These are phyloP conservation scores for Aspergillus unguis DNA, from an alignment of 2,329 filamentous ascomycete species.

Conservation along the genomic window DNA sequence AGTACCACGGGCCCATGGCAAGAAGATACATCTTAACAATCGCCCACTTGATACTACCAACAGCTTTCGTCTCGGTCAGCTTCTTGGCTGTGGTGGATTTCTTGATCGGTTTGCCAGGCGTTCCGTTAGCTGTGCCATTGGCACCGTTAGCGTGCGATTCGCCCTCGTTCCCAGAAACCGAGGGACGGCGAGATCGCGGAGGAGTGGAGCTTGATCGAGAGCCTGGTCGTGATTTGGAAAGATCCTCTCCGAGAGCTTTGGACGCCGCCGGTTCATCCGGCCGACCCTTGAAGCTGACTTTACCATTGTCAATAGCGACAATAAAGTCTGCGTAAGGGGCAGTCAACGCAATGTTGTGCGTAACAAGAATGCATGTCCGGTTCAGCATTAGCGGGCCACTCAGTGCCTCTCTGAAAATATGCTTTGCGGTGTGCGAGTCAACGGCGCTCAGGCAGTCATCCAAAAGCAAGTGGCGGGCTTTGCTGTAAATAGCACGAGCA, in stretches of 20 bases:
- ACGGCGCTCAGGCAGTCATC: slow-evolving; percentile 96
- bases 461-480: slow-evolving; percentile 82
- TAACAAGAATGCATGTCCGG: slow-evolving; percentile 91
- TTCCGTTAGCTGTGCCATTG: slow-evolving; percentile 42
- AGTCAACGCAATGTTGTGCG: slow-evolving; percentile 89
- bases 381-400: slow-evolving; percentile 82
- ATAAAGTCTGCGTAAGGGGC: slow-evolving; percentile 76
- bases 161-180: slow-evolving; percentile 61
- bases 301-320: slow-evolving; percentile 83
- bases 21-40: slow-evolving; percentile 82
- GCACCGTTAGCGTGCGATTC: slow-evolving; percentile 43
- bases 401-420: slow-evolving; percentile 94
- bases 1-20: slow-evolving; percentile 96
- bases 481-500: slow-evolving; percentile 95
- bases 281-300: slow-evolving; percentile 71
- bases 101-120: slow-evolving; percentile 33
- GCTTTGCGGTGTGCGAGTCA: slow-evolving; percentile 94
- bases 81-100: slow-evolving; percentile 48
- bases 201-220: slow-evolving; percentile 69
- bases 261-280: slow-evolving; percentile 75
- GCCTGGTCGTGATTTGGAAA: slow-evolving; percentile 68
- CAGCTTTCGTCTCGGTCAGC: slow-evolving; percentile 72
- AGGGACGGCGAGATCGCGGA: slow-evolving; percentile 73
- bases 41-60: slow-evolving; percentile 80
- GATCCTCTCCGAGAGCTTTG: slow-evolving; percentile 84